Evolutionary conservation across 1,284 basidiomycete genomes (phyloP).

Genomic region (Microstroma glucosiphilum): DNA sequence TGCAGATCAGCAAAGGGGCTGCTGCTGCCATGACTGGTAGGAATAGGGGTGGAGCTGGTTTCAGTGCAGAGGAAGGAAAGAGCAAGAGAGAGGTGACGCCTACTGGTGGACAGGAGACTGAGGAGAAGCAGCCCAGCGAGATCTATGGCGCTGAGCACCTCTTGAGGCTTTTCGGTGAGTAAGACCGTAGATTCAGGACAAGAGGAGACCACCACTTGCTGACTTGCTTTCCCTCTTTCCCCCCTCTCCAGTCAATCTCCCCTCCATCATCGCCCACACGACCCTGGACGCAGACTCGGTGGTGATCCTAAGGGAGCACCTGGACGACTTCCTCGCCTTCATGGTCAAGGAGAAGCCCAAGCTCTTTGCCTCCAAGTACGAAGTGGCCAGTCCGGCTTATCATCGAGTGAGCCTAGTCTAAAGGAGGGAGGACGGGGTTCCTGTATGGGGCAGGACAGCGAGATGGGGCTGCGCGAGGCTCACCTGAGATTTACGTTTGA

Average conservation of each 20-base stretch:
- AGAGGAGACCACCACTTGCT: background rate
- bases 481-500: too few relatives aligned
- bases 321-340: slow-evolving; percentile 75
- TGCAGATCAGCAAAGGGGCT: slow-evolving; percentile 69
- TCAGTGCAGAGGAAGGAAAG: slow-evolving; percentile 3
- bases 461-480: too few relatives aligned
- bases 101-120: background rate
- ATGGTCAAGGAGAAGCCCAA: slow-evolving; percentile 63
- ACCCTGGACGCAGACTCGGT: slow-evolving; percentile 86
- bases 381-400: background rate
- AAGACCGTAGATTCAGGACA: background rate
- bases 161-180: slow-evolving; percentile 79
- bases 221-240: background rate
- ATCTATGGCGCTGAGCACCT: slow-evolving; percentile 95
- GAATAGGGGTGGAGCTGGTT: slow-evolving; percentile 52
- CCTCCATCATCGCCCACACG: slow-evolving; percentile 76
- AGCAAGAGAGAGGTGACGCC: background rate
- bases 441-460: too few relatives aligned
- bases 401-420: background rate
- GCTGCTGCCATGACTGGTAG: slow-evolving; percentile 54
- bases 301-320: slow-evolving; percentile 74
- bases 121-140: slow-evolving; percentile 69
- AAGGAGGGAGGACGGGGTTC: too few relatives aligned
- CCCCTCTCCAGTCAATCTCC: slow-evolving; percentile 55
- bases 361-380: background rate